Conservation (phyloP, 768 basidiomycete species). For the Pholiota molesta region DNA sequence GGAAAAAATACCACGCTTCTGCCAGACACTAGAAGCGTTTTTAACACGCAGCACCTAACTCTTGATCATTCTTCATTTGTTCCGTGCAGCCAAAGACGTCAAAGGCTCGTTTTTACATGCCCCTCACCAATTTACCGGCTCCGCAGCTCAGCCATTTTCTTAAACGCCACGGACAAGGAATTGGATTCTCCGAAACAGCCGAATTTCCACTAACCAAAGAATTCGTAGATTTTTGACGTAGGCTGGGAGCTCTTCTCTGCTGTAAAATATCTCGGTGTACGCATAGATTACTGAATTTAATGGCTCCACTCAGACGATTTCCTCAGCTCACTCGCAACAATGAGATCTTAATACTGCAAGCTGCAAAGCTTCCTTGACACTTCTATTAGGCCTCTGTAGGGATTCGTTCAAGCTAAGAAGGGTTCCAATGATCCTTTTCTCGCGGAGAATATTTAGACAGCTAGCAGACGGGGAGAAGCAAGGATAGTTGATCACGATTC, state of each 20-base stretch:
- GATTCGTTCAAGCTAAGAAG: not conserved
- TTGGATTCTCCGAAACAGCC: not conserved
- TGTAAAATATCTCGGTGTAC: not conserved
- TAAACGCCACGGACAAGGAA: not conserved
- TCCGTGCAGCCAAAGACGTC: not conserved
- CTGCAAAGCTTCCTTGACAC: not conserved
- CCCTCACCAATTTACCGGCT: not conserved
- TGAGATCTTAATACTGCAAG: not conserved
- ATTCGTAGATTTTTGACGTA: not conserved
- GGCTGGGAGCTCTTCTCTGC: not conserved
- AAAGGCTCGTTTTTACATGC: not conserved
- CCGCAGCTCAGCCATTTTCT: not conserved
- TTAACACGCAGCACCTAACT: not conserved
- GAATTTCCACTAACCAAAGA: not conserved
- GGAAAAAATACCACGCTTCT: not conserved
- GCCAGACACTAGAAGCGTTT: not conserved
- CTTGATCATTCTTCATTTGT: not conserved
- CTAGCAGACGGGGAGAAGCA: slow-evolving; percentile 2
- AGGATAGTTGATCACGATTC: slow-evolving; percentile 6
- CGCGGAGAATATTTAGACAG: slow-evolving; percentile 7
- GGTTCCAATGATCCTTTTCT: slow-evolving; percentile 14
- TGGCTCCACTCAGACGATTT: too few species aligned
- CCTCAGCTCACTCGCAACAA: not conserved
- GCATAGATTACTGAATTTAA: not conserved
- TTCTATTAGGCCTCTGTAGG: not conserved